Conservation (phyloP, 805 yeast species). For the Saturnispora sanitii region DNA sequence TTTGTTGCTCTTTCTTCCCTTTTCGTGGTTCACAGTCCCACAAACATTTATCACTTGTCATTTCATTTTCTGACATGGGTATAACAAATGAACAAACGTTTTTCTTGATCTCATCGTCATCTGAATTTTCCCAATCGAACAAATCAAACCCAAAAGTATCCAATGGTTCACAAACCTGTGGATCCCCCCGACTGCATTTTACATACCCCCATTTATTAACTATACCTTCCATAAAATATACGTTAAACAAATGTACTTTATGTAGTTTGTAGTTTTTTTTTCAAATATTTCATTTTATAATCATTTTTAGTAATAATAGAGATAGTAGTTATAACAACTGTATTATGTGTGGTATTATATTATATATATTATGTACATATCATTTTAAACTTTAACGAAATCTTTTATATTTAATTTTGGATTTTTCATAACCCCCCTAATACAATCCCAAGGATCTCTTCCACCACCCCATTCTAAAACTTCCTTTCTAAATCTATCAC, state of each 20-base stretch:
- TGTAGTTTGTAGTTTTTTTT: too few relatives aligned
- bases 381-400: constrained; percentile 5
- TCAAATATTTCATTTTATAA: too few relatives aligned
- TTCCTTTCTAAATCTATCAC: constrained; percentile 58
- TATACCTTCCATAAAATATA: constrained; percentile 2
- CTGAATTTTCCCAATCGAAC: constrained; percentile 1
- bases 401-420: constrained; percentile 4
- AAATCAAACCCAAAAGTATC: constrained; percentile 12
- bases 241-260: too few relatives aligned
- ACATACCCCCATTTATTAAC: constrained; percentile 5
- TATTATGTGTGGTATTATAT: neutral
- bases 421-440: constrained; percentile 59
- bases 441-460: constrained; percentile 76
- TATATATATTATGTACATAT: constrained; percentile 1
- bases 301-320: too few relatives aligned
- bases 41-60: constrained; percentile 4
- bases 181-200: constrained; percentile 1
- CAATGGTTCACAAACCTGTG: neutral
- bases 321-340: too few relatives aligned
- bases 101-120: neutral
- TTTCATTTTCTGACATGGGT: constrained; percentile 4
- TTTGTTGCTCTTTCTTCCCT: constrained; percentile 5
- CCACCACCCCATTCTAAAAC: constrained; percentile 93
- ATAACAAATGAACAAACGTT: constrained; percentile 2
- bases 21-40: constrained; percentile 7